Evolutionary conservation across 2,329 filamentous ascomycete genomes (phyloP).

Genomic region (Penicillium oxalicum): DNA sequence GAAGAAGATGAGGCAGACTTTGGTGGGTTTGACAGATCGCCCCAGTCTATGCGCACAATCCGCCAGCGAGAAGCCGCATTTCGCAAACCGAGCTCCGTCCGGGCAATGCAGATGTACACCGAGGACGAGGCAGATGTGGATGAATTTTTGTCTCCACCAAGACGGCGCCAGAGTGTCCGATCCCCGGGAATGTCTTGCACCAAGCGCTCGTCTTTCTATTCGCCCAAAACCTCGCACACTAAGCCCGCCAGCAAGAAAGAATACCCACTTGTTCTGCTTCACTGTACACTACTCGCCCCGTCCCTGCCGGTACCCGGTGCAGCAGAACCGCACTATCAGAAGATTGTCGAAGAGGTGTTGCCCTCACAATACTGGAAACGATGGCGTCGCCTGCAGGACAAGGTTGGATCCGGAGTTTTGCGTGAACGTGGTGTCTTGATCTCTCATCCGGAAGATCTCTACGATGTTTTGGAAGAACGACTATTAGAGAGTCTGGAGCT

Average conservation of each 20-base stretch:
- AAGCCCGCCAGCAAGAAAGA: slow-evolving; percentile 40
- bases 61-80: slow-evolving; percentile 35
- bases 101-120: slow-evolving; percentile 41
- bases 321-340: slow-evolving; percentile 29
- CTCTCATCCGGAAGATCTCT: slow-evolving; percentile 57
- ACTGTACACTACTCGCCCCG: slow-evolving; percentile 54
- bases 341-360: slow-evolving; percentile 46
- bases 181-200: slow-evolving; percentile 29
- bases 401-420: slow-evolving; percentile 48
- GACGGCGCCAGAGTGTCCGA: slow-evolving; percentile 26
- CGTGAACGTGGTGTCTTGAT: slow-evolving; percentile 55
- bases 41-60: slow-evolving; percentile 22
- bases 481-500: slow-evolving; percentile 56
- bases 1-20: slow-evolving; percentile 19
- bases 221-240: slow-evolving; percentile 21
- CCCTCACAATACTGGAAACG: slow-evolving; percentile 41
- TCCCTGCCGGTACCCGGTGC: slow-evolving; percentile 44
- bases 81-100: slow-evolving; percentile 42
- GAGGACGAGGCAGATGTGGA: slow-evolving; percentile 38
- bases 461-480: slow-evolving; percentile 57
- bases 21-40: slow-evolving; percentile 19
- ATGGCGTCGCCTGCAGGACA: slow-evolving; percentile 51
- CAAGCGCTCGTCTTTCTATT: slow-evolving; percentile 33
- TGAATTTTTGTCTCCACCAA: slow-evolving; percentile 34
- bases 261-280: slow-evolving; percentile 55